Evolutionary conservation across 208 protist species (phyloP), one percentile per base, ranked within the genome.

Genomic region (Trichomonas gallinae): DNA sequence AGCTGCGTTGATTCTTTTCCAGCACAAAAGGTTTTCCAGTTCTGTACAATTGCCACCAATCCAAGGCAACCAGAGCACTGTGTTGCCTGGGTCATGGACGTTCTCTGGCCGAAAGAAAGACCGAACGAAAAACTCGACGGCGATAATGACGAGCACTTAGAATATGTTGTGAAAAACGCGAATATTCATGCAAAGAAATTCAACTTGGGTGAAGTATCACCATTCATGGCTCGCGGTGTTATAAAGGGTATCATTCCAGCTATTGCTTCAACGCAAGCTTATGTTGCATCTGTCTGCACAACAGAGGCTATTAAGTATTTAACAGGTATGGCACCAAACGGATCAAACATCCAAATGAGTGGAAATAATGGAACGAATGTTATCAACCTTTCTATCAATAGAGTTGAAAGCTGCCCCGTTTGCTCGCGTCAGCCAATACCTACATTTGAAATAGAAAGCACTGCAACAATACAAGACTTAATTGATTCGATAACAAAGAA

Each of bases 191-290:
- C 99, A 8, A 89, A 97, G 40, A 63, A 97, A 63, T 99, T 98
- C 97, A 26, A 48, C 21, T 23, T 13, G 21, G 96, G 83, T 31
- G 99, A 99, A 36, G 98, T 98, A 36, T 99, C 97, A 48, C 97
- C 96, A 88, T 97, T 96, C 0, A 40, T 96, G 31, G 51, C 96
- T 38, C 96, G 97, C 96, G 98, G 99, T 83, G 99, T 99, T 0
- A 97, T 99, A 8, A 99, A 99, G 97, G 99, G 99, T 97, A 99
- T 99, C 96, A 99, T 99, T 96, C 99, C 99, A 3, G 99, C 99
- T 0, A 99, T 99, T 45, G 98, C 99, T 45, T 99, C 99, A 58
- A 99, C 99, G 40, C 99, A 99, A 97, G 98, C 99, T 31, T 98
- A 99, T 81, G 98, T 99, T 42, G 98, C 98, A 31, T 48, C 87